A percentile compares a stretch with the other conserved stretches of the same genome.
Conservation (phyloP, 2,329 filamentous ascomycete genomes). For the Achaetomium macrosporum region DNA sequence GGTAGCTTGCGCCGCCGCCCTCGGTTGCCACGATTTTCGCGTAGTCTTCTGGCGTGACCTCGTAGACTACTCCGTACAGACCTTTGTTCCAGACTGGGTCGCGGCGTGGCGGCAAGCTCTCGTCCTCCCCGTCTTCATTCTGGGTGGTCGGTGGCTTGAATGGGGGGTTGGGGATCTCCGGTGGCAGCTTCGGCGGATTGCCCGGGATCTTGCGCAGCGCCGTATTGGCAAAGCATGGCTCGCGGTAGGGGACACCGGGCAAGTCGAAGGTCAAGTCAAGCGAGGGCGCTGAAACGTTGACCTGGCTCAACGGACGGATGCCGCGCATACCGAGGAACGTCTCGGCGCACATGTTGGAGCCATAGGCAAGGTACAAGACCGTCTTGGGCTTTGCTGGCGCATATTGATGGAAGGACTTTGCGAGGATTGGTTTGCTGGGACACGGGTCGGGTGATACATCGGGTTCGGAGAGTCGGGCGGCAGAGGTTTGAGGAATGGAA, state of each 20-base stretch:
- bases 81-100: constrained; percentile 67
- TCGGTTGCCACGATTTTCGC: constrained; percentile 84
- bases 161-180: too few relatives aligned
- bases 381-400: constrained; percentile 36
- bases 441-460: constrained; percentile 20
- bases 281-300: constrained; percentile 76
- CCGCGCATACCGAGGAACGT: constrained; percentile 74
- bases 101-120: constrained; percentile 28
- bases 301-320: constrained; percentile 72
- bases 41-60: constrained; percentile 80
- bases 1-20: constrained; percentile 78
- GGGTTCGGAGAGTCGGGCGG: constrained; percentile 33
- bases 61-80: constrained; percentile 89
- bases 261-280: constrained; percentile 79
- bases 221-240: constrained; percentile 90
- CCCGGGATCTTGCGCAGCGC: constrained; percentile 50
- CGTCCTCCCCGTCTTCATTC: neutral
- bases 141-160: neutral
- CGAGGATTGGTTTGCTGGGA: constrained; percentile 23
- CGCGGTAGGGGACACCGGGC: constrained; percentile 75
- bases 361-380: constrained; percentile 80
- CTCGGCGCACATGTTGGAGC: constrained; percentile 76
- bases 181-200: constrained; percentile 23
- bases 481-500: constrained; percentile 33
- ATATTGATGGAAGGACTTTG: constrained; percentile 19